Conservation (phyloP, 306 rosid species). For the Vigna angularis region DNA sequence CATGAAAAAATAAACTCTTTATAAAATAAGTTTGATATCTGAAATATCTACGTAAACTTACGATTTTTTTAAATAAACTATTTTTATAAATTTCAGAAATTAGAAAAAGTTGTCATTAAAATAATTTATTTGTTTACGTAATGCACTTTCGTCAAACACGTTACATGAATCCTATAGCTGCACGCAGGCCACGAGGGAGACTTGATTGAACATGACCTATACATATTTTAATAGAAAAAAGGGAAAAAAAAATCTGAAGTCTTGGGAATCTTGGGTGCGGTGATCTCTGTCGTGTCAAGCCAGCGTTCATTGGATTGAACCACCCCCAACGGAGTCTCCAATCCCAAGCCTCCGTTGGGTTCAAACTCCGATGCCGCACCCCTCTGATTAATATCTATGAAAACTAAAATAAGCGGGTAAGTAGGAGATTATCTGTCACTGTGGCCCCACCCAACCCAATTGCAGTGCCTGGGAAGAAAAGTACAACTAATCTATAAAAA, state of each 20-base stretch:
- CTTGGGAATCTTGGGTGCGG: not conserved
- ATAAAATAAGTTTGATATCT: too few species aligned
- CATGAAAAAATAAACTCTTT: too few species aligned
- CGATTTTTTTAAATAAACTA: too few species aligned
- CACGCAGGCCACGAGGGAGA: too few species aligned
- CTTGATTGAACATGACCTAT: not conserved
- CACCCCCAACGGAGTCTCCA: not conserved
- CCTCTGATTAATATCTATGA: not conserved
- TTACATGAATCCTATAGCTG: too few species aligned
- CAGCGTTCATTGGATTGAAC: too few species aligned
- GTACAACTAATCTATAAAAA: not conserved
- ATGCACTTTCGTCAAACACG: too few species aligned
- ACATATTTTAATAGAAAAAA: not conserved
- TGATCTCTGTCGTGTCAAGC: not conserved
- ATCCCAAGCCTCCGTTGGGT: not conserved
- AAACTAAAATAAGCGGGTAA: not conserved
- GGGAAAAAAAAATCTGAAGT: not conserved
- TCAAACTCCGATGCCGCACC: not conserved
- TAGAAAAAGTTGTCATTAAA: too few species aligned
- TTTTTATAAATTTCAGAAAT: too few species aligned
- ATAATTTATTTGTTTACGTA: too few species aligned
- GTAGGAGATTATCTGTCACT: not conserved
- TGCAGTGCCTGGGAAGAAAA: slow-evolving; percentile 4
- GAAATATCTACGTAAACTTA: too few species aligned
- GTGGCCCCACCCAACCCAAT: not conserved